phyloP scores from a whole-genome alignment of 2,329 filamentous ascomycete species.

The Colletotrichum tamarilloi region DNA sequence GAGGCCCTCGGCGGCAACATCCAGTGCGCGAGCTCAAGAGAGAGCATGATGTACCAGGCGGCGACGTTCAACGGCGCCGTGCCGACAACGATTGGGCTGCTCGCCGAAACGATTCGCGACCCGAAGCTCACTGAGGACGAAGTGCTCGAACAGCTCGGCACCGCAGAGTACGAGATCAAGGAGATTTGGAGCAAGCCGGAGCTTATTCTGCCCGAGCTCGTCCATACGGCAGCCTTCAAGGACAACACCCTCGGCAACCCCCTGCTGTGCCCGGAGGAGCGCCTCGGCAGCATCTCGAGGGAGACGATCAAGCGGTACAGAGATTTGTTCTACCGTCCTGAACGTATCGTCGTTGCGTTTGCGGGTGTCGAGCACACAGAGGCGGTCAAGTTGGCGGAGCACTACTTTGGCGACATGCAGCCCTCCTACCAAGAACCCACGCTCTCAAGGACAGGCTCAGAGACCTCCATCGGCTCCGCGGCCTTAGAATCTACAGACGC shows the following conservation, averaged over 20 bases:
- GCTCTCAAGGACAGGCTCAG: conserved; percentile 67
- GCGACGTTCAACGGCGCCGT: conserved; percentile 97
- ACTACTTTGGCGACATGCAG: conserved; percentile 94
- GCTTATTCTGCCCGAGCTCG: conserved; percentile 91
- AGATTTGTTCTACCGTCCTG: conserved; percentile 85
- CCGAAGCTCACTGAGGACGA: conserved; percentile 88
- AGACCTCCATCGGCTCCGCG: conserved; percentile 62
- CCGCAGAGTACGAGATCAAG: conserved; percentile 92
- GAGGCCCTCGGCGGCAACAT: conserved; percentile 95
- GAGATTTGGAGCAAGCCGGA: conserved; percentile 98
- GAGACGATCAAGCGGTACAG: conserved; percentile 82
- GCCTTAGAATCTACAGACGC: conserved; percentile 47
- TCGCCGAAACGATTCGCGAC: conserved; percentile 94
- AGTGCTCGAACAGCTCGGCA: conserved; percentile 86
- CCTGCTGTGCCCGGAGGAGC: conserved; percentile 87
- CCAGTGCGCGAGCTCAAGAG: conserved; percentile 93
- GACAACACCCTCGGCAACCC: conserved; percentile 97
- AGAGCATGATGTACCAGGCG: conserved; percentile 98
- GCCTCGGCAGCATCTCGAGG: conserved; percentile 79
- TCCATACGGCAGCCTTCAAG: conserved; percentile 95
- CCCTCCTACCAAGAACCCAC: conserved; percentile 55
- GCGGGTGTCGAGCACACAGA: conserved; percentile 87
- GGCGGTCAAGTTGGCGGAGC: conserved; percentile 82
- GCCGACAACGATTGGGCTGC: conserved; percentile 80
- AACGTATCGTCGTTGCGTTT: conserved; percentile 94